A percentile compares a stretch with the other conserved stretches of the same genome.
These are phyloP conservation scores for Hyaloscypha finlandica DNA, from an alignment of 495 filamentous ascomycete genomes.

Conservation along the genomic window DNA sequence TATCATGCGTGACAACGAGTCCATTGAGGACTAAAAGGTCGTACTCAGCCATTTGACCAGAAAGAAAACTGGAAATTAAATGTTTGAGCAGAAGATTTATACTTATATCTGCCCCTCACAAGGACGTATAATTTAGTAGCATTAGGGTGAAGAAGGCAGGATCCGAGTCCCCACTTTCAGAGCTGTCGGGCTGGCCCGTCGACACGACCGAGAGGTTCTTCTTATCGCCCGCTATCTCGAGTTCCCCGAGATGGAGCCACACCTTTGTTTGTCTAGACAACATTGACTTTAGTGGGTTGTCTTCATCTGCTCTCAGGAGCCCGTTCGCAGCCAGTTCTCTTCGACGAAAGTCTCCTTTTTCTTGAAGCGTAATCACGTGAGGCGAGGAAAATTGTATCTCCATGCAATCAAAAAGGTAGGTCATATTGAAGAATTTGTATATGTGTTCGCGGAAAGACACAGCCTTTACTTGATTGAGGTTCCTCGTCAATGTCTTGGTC, in stretches of 20 bases:
- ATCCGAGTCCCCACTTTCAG: not conserved
- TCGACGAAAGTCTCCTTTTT: too few species aligned
- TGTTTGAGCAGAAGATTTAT: not conserved
- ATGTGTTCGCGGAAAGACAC: too few species aligned
- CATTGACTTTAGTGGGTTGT: too few species aligned
- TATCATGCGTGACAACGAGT: constrained; percentile 48
- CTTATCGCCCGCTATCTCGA: constrained; percentile 18
- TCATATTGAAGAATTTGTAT: too few species aligned
- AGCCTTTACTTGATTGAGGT: too few species aligned
- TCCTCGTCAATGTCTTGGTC: too few species aligned
- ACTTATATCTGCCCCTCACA: not conserved
- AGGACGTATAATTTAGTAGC: not conserved
- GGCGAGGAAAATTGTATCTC: too few species aligned
- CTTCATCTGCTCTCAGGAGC: too few species aligned
- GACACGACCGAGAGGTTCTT: not conserved
- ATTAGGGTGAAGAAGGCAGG: not conserved
- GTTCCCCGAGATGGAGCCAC: constrained; percentile 10
- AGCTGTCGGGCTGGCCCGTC: not conserved
- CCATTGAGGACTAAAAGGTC: constrained; percentile 51
- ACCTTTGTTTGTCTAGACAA: not conserved
- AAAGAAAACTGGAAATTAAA: not conserved
- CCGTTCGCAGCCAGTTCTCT: too few species aligned
- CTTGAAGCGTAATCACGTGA: too few species aligned
- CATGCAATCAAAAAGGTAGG: too few species aligned
- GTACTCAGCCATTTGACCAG: constrained; percentile 32